phyloP scores from a whole-genome alignment of 1,284 basidiomycete genomes.

The Anthracocystis setariae region DNA sequence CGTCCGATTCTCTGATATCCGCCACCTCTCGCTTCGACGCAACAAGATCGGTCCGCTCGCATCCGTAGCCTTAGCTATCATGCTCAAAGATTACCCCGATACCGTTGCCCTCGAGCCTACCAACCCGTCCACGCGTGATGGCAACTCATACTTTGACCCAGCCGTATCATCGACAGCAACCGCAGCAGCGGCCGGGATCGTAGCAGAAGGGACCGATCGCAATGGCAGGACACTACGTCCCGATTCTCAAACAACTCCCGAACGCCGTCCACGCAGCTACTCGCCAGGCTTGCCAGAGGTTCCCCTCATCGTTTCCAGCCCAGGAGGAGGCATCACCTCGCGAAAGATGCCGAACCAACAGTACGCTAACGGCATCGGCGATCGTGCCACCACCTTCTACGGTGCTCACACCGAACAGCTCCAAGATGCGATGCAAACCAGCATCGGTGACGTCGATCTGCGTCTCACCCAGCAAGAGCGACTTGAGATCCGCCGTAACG shows the following conservation, averaged over 20 bases:
- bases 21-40: conserved; percentile 62
- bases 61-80: conserved; percentile 47
- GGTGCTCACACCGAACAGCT: conserved; percentile 45
- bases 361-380: conserved; percentile 8
- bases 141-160: conserved; percentile 34
- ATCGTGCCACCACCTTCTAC: conserved; percentile 22
- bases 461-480: conserved; percentile 36
- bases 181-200: background rate
- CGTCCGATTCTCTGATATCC: conserved; percentile 59
- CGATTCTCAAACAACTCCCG: conserved; percentile 14
- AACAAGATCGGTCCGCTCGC: conserved; percentile 54
- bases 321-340: conserved; percentile 56
- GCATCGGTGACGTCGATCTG: conserved; percentile 37
- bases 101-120: conserved; percentile 14
- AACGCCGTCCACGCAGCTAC: conserved; percentile 41
- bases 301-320: conserved; percentile 56
- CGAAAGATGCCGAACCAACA: conserved; percentile 44
- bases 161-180: background rate
- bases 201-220: conserved; percentile 6
- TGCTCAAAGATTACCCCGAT: conserved; percentile 60
- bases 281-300: conserved; percentile 57
- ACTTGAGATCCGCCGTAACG: conserved; percentile 18
- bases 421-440: conserved; percentile 46
- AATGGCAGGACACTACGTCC: conserved; percentile 17
- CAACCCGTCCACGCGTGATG: conserved; percentile 4